Evolutionary conservation across 257 asterid genomes (phyloP).

Genomic region (Cinchona pubescens): DNA sequence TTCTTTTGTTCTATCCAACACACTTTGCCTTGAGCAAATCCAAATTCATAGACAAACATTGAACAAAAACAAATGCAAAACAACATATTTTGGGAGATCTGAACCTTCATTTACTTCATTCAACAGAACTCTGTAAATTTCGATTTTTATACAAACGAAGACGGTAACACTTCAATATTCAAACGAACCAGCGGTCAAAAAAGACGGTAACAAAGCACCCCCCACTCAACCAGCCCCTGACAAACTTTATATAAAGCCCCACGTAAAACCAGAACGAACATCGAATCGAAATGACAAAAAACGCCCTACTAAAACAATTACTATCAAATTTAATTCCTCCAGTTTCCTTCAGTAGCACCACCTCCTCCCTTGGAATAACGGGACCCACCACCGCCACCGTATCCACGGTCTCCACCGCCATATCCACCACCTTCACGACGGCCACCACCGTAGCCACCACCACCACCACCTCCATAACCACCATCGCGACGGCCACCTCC

Average conservation of each 20-base stretch:
- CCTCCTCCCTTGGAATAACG: conserved; percentile 34
- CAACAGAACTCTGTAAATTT: conserved; percentile 4
- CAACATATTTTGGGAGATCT: neutral
- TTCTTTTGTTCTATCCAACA: too few species aligned
- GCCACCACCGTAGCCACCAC: conserved; percentile 29
- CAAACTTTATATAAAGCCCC: too few species aligned
- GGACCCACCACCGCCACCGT: conserved; percentile 25
- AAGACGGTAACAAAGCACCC: neutral
- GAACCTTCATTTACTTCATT: conserved; percentile 14
- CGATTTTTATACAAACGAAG: neutral
- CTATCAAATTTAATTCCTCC: conserved; percentile 49
- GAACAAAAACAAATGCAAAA: too few species aligned
- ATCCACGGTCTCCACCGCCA: conserved; percentile 25
- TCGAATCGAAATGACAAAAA: neutral
- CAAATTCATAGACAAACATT: too few species aligned
- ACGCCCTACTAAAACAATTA: neutral
- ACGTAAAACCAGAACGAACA: too few species aligned
- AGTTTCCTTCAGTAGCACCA: conserved; percentile 40
- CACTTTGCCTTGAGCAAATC: too few species aligned
- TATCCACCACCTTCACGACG: conserved; percentile 28
- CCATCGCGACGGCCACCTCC: conserved; percentile 38
- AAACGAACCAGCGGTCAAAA: conserved; percentile 8
- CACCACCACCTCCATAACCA: conserved; percentile 21
- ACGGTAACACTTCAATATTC: neutral
- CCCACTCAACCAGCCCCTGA: neutral